Conservation (phyloP, 2,329 filamentous ascomycete genomes). For the Pseudogymnoascus sp. region DNA sequence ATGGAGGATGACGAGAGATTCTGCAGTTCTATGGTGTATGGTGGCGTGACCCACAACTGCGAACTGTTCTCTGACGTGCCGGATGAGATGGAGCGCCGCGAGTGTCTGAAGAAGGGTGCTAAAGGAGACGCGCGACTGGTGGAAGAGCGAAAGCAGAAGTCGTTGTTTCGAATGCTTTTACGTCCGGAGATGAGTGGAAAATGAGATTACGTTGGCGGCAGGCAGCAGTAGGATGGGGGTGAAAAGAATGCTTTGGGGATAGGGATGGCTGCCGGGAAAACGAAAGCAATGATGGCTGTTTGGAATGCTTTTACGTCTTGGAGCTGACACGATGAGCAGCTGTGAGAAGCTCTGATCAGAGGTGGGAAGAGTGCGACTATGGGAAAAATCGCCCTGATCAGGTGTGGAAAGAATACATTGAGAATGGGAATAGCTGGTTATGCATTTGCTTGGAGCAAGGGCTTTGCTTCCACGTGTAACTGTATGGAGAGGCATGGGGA, state of each 20-base stretch:
- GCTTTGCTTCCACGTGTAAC: neutral
- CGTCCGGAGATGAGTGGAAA: neutral
- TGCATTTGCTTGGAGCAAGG: neutral
- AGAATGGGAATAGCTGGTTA: neutral
- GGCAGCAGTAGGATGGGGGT: neutral
- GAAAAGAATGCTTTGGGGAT: neutral
- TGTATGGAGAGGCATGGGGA: neutral
- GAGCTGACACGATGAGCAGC: neutral
- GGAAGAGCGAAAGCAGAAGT: neutral
- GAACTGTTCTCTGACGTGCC: neutral
- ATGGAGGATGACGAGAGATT: neutral
- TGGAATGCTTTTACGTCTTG: neutral
- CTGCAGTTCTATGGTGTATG: neutral
- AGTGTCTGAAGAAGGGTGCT: neutral
- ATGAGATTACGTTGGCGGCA: neutral
- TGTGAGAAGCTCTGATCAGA: neutral
- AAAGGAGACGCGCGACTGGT: neutral
- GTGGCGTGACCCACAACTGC: neutral
- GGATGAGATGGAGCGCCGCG: neutral
- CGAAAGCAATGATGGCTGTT: neutral
- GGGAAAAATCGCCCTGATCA: too few relatives aligned
- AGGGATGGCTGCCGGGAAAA: neutral
- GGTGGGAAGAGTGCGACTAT: too few relatives aligned
- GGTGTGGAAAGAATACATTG: neutral
- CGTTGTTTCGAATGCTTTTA: slow-evolving; percentile 1